Percentiles rank a stretch among this genome's conserved stretches.
phyloP scores from a whole-genome alignment of 164 flowering plant species.

The Houttuynia cordata region DNA sequence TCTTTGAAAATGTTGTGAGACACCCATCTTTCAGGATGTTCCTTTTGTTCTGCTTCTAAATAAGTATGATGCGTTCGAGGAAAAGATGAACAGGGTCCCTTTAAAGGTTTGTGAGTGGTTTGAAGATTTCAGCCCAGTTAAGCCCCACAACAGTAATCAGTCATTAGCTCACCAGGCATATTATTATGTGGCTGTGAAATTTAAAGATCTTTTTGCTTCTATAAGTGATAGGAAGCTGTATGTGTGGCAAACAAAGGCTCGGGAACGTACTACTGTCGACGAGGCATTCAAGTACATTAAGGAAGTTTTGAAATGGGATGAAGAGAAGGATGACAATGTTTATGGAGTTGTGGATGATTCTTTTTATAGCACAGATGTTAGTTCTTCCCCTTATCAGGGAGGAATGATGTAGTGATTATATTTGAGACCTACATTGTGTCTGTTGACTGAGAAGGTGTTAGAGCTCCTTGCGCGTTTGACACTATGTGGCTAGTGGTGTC shows the following conservation, averaged over 20 bases:
- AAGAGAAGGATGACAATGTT: slow-evolving; percentile 27
- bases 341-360: slow-evolving; percentile 29
- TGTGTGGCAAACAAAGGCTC: slow-evolving; percentile 32
- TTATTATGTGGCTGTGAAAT: slow-evolving; percentile 43
- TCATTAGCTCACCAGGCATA: slow-evolving; percentile 40
- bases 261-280: slow-evolving; percentile 30
- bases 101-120: slow-evolving; percentile 45
- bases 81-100: slow-evolving; percentile 28
- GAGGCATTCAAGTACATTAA: slow-evolving; percentile 38
- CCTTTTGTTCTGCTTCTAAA: slow-evolving; percentile 41
- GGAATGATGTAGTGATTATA: slow-evolving; percentile 7
- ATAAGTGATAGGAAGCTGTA: slow-evolving; percentile 32
- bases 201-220: slow-evolving; percentile 39
- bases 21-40: slow-evolving; percentile 37
- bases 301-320: slow-evolving; percentile 55
- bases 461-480: too few relatives aligned
- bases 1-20: slow-evolving; percentile 33
- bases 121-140: slow-evolving; percentile 36
- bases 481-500: too few relatives aligned
- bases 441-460: too few relatives aligned
- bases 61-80: slow-evolving; percentile 43
- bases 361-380: slow-evolving; percentile 32
- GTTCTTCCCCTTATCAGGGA: slow-evolving; percentile 30
- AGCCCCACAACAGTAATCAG: slow-evolving; percentile 23
- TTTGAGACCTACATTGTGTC: not conserved